Base-by-base conservation (phyloP, 2,329 filamentous ascomycete genomes). In the Cryphonectria carpinicola region DNA sequence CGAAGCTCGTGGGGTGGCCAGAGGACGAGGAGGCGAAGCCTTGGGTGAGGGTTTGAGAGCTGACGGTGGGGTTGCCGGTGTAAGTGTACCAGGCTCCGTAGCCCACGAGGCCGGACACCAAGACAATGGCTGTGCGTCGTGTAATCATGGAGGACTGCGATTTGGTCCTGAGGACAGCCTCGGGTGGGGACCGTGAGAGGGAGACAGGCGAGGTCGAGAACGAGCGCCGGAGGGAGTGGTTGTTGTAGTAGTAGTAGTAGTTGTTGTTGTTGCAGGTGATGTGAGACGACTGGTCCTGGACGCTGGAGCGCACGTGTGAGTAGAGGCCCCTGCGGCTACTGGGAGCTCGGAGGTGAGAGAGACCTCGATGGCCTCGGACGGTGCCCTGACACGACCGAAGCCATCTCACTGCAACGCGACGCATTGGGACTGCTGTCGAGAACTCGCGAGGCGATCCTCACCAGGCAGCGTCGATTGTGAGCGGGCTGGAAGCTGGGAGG, bases 31-130 rank as follows among this genome's bases (percentile, higher is more conserved):
- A 81, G 25, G 82, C 81, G 75, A 85, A 83, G 75, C 81, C 81
- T 65, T 81, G 82, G 32, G 35, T 76, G 71, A 80, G 79, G 68
- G 77, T 77, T 35, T 78, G 78, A 70, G 76, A 76, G 70, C 79
- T 77, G 71, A 82, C 80, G 71, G 81, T 76, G 73, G 74, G 76
- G 72, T 74, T 76, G 72, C 80, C 84, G 78, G 86, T 88, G 82
- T 92, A 93, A 68, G 87, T 87, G 82, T 94, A 94, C 87, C 91
- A 95, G 74, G 92, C 91, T 73, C 92, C 91, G 82, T 91, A 93
- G 75, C 91, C 92, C 70, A 93, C 91, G 71, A 93, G 85, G 77
- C 89, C 89, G 73, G 92, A 91, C 70, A 92, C 86, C 71, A 94
- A 80, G 71, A 90, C 91, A 75, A 89, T 84, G 6, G 88, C 88